Percentiles rank a stretch among this genome's conserved stretches.
phyloP scores from a whole-genome alignment of 1,139 yeast species.

The Taphrina confusa region DNA sequence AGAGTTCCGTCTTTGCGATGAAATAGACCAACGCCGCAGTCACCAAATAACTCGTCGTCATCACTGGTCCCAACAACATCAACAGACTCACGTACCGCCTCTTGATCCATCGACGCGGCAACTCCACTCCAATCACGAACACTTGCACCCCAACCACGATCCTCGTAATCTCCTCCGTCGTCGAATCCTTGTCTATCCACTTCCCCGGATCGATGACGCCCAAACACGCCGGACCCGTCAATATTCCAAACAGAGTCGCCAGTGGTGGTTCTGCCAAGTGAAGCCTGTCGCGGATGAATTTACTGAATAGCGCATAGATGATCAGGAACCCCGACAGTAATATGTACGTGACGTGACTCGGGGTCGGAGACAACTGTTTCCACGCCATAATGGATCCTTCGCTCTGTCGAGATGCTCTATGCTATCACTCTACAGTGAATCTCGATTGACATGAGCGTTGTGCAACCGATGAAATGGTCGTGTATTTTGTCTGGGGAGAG shows the following conservation, averaged over 20 bases:
- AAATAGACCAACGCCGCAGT: conserved; percentile 24
- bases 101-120: conserved; percentile 26
- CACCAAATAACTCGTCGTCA: conserved; percentile 18
- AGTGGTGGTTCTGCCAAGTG: conserved; percentile 33
- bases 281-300: conserved; percentile 24
- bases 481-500: too few relatives aligned
- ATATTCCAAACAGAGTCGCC: conserved; percentile 26
- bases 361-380: conserved; percentile 23
- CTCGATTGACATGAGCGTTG: too few relatives aligned
- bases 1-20: conserved; percentile 14
- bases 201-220: conserved; percentile 62
- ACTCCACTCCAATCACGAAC: conserved; percentile 26
- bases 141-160: conserved; percentile 30
- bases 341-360: conserved; percentile 26
- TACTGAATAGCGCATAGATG: conserved; percentile 23
- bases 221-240: conserved; percentile 23
- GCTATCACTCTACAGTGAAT: too few relatives aligned
- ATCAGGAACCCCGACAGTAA: conserved; percentile 20
- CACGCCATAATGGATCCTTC: too few relatives aligned
- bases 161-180: conserved; percentile 29
- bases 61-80: conserved; percentile 32
- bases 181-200: conserved; percentile 59
- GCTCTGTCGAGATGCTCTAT: too few relatives aligned
- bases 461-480: too few relatives aligned
- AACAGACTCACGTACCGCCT: conserved; percentile 18